phyloP scores from a whole-genome alignment of 1,139 yeast species.

The Candida neerlandica region DNA sequence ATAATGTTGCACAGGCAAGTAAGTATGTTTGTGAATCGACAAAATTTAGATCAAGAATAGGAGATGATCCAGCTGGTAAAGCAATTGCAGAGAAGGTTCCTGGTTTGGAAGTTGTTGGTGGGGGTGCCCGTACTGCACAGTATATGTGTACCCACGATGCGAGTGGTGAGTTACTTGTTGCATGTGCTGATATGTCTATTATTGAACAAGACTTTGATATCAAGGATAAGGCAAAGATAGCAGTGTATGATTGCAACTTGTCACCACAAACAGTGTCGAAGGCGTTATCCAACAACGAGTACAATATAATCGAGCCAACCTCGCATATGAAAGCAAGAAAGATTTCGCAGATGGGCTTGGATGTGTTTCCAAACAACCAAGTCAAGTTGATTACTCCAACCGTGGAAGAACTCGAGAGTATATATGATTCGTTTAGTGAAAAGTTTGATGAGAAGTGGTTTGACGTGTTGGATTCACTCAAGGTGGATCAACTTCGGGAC shows the following conservation, averaged over 20 bases:
- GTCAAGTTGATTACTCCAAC: conserved; percentile 69
- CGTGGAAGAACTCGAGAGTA: conserved; percentile 55
- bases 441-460: conserved; percentile 68
- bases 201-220: conserved; percentile 56
- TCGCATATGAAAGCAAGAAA: conserved; percentile 60
- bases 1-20: conserved; percentile 67
- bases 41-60: conserved; percentile 62
- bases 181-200: conserved; percentile 84
- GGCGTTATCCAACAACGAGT: conserved; percentile 15
- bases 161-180: conserved; percentile 67
- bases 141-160: conserved; percentile 68
- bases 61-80: conserved; percentile 57
- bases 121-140: conserved; percentile 55
- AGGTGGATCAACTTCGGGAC: conserved; percentile 51
- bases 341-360: conserved; percentile 29
- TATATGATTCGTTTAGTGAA: conserved; percentile 51
- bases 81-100: conserved; percentile 35
- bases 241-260: conserved; percentile 73
- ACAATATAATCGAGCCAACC: conserved; percentile 70
- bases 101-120: conserved; percentile 19
- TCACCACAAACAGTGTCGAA: conserved; percentile 42
- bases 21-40: conserved; percentile 25
- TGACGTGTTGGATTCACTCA: conserved; percentile 65
- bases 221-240: conserved; percentile 38
- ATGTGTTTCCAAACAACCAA: conserved; percentile 34